Percentiles rank a stretch among this genome's conserved stretches.
phyloP scores from a whole-genome alignment of 2,329 filamentous ascomycete species.

The Hymenoscyphus albidus region DNA sequence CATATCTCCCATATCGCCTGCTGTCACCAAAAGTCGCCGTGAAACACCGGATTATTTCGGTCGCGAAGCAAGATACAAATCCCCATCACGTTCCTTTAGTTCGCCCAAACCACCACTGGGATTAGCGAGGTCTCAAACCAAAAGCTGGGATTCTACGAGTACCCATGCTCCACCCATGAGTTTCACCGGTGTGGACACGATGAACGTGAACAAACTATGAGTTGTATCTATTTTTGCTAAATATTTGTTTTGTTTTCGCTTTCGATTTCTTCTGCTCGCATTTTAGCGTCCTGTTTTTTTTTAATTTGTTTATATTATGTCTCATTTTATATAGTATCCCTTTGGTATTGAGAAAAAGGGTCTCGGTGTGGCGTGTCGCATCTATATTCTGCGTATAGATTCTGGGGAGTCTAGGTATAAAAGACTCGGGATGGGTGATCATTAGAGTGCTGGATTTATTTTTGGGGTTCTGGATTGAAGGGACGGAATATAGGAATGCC shows the following conservation, averaged over 20 bases:
- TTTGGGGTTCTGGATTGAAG: not conserved
- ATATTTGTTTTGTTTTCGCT: slow-evolving; percentile 6
- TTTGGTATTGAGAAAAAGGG: not conserved
- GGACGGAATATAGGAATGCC: not conserved
- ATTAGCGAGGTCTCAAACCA: slow-evolving; percentile 1
- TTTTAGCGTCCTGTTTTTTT: slow-evolving; percentile 25
- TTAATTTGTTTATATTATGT: slow-evolving; percentile 13
- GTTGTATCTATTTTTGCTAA: slow-evolving; percentile 6
- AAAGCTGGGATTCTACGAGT: slow-evolving; percentile 25
- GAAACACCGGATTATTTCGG: slow-evolving; percentile 39
- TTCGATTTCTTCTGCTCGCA: slow-evolving; percentile 12
- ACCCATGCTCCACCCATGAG: slow-evolving; percentile 25
- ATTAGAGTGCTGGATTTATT: not conserved
- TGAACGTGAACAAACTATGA: slow-evolving; percentile 33
- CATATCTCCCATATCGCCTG: slow-evolving; percentile 25
- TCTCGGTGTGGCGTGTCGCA: not conserved
- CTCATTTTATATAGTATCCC: not conserved
- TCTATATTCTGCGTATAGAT: not conserved
- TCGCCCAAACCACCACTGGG: slow-evolving; percentile 40
- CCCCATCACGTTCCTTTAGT: slow-evolving; percentile 46
- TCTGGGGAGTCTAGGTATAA: not conserved
- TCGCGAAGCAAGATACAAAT: slow-evolving; percentile 44
- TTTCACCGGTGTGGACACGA: slow-evolving; percentile 28
- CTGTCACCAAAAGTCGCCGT: slow-evolving; percentile 27
- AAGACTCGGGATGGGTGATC: not conserved